Base-by-base conservation (phyloP, 31 red algal species). In the Asparagopsis taxiformis region DNA sequence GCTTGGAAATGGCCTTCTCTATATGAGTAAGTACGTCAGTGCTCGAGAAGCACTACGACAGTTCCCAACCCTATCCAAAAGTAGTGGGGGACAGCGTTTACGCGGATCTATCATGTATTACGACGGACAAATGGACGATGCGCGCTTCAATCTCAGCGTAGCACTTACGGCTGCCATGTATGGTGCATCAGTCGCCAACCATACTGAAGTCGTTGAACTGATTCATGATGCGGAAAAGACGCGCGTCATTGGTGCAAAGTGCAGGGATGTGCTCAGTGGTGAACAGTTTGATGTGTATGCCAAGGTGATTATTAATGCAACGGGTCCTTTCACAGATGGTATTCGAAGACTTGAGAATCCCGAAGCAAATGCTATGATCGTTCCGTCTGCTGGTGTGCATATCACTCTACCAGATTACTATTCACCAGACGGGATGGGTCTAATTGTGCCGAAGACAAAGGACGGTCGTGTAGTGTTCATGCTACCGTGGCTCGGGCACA, bases 381-480 rank as follows among this genome's bases (percentile, higher is more conserved):
- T 85, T 8, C 90, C 90, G 11, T 82, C 85, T 7, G 82, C 87
- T 31, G 90, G 95, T 20, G 86, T 91, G 31, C 90, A 94, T 58
- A 66, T 94, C 53, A 94, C 90, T 13, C 60, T 98, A 37, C 85
- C 90, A 10, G 55, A 59, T 28, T 98, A 93, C 65, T 98, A 94
- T 66, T 91, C 85, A 16, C 89, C 90, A 1, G 84, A 89, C 26
- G 91, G 87, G 11, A 88, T 91, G 90, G 90, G 90, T 0, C 36
- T 98, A 8, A 98, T 98, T 50, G 87, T 98, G 16, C 95, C 95
- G 30, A 94, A 93, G 41, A 94, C 91, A 16, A 89, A 89, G 39
- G 91, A 98, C 67, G 95, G 95, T 31, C 95, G 90, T 7, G 85
- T 94, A 2, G 90, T 98, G 43, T 93, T 94, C 54, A 90, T 97